Evolutionary conservation across 192 early-diverging fungal species (phyloP).

Genomic region (Coemansia sp.): DNA sequence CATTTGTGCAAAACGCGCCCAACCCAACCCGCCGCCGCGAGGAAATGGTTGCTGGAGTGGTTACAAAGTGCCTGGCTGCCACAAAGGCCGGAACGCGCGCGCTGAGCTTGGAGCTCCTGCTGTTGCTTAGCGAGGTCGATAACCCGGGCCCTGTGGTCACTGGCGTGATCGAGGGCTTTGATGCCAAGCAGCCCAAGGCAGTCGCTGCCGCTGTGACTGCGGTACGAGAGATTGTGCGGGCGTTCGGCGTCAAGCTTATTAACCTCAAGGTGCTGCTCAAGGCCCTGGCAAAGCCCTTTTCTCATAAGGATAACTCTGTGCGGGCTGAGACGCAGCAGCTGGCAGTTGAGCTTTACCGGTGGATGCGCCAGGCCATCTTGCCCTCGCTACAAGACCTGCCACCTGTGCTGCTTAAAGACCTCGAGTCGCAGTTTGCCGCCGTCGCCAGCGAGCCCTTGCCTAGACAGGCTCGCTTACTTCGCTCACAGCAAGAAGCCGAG

Average conservation of each 20-base stretch:
- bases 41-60: conserved; percentile 68
- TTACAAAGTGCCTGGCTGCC: conserved; percentile 85
- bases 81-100: conserved; percentile 77
- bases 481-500: conserved; percentile 73
- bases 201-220: conserved; percentile 70
- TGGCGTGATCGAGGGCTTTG: conserved; percentile 69
- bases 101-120: conserved; percentile 73
- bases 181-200: conserved; percentile 89
- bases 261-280: conserved; percentile 85
- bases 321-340: conserved; percentile 78
- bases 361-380: conserved; percentile 83
- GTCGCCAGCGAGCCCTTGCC: conserved; percentile 60
- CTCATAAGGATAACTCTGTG: conserved; percentile 90
- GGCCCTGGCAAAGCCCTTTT: conserved; percentile 83
- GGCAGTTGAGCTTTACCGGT: conserved; percentile 87
- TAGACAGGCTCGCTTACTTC: conserved; percentile 66
- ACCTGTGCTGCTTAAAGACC: conserved; percentile 92
- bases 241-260: conserved; percentile 79
- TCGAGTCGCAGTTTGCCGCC: conserved; percentile 79
- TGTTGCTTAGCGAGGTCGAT: conserved; percentile 89
- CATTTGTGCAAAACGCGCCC: conserved; percentile 80
- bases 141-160: conserved; percentile 80
- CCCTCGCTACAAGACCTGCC: conserved; percentile 82
- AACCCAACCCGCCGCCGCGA: conserved; percentile 68
- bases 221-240: conserved; percentile 62